Evolutionary conservation across 345 rosid species (phyloP), one percentile per base, ranked within the genome.

Genomic region (Melastoma malabathricum): DNA sequence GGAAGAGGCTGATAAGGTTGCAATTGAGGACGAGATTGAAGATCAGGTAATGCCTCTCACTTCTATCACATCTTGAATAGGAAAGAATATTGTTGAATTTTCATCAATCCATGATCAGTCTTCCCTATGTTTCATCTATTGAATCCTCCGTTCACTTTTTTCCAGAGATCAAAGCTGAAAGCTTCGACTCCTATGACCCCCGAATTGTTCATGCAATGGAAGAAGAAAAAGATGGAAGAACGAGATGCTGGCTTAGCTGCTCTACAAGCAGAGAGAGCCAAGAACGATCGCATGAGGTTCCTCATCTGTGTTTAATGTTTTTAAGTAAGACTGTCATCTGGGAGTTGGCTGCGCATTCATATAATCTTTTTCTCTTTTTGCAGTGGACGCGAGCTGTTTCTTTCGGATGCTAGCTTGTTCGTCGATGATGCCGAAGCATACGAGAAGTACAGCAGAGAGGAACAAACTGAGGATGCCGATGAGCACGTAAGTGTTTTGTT

Each of bases 371-470:
- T 34, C 48, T 12, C 58, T 47, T 44, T 51, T 73, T 62, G 44
- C 80, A 87, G 98, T 75, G 96, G 98, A 6, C 95, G 98, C 17
- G 95, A 92, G 87, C 73, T 92, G 66, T 92, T 92, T 75, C 75
- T 87, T 29, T 72, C 76, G 45, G 88, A 92, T 60, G 81, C 96
- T 56, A 92, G 95, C 63, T 62, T 84, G 68, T 92, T 92, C 65
- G 95, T 92, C 71, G 98, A 87, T 72, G 98, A 87, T 67, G 84
- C 73, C 39, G 98, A 87, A 72, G 96, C 96, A 44, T 84, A 70
- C 59, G 98, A 92, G 60, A 67, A 71, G 58, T 92, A 92, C 65
- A 80, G 80, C 51, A 72, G 96, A 61, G 87, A 82, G 39, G 86
- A 81, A 68, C 84, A 67, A 67, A 72, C 77, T 13, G 76, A 71